Percentiles rank a stretch among this genome's conserved stretches.
Conservation (phyloP, 106 monocot species). For the Acorus calamus region DNA sequence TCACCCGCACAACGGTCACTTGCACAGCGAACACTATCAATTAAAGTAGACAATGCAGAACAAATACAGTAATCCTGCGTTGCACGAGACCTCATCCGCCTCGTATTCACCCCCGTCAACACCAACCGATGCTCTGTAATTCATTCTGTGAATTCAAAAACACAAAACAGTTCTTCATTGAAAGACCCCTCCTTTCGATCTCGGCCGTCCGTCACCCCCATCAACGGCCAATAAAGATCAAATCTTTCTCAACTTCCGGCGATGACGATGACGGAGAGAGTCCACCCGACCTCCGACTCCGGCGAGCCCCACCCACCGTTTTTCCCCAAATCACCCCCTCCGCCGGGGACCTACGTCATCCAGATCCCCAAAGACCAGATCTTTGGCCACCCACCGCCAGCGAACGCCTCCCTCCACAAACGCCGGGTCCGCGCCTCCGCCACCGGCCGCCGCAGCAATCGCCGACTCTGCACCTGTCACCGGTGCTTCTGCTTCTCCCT, state of each 20-base stretch:
- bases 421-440: constrained; percentile 29
- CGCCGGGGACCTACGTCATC: constrained; percentile 27
- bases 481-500: background rate
- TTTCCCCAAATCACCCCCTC: background rate
- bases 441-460: constrained; percentile 14
- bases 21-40: too few relatives aligned
- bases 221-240: background rate
- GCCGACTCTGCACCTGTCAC: constrained; percentile 18
- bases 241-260: background rate
- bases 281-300: constrained; percentile 19
- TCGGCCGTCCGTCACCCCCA: background rate
- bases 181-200: too few relatives aligned
- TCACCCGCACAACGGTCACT: too few relatives aligned
- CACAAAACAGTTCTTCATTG: too few relatives aligned
- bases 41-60: too few relatives aligned
- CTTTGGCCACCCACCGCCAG: constrained; percentile 58
- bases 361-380: constrained; percentile 80
- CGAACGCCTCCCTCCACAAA: constrained; percentile 48
- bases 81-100: too few relatives aligned
- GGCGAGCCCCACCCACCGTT: too few relatives aligned
- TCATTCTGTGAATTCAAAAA: too few relatives aligned
- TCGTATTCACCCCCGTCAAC: too few relatives aligned
- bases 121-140: too few relatives aligned
- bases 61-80: too few relatives aligned
- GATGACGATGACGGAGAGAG: constrained; percentile 4